These are phyloP conservation scores for Stachybotrys chartarum DNA, from an alignment of 2,329 filamentous ascomycete genomes.

Conservation along the genomic window DNA sequence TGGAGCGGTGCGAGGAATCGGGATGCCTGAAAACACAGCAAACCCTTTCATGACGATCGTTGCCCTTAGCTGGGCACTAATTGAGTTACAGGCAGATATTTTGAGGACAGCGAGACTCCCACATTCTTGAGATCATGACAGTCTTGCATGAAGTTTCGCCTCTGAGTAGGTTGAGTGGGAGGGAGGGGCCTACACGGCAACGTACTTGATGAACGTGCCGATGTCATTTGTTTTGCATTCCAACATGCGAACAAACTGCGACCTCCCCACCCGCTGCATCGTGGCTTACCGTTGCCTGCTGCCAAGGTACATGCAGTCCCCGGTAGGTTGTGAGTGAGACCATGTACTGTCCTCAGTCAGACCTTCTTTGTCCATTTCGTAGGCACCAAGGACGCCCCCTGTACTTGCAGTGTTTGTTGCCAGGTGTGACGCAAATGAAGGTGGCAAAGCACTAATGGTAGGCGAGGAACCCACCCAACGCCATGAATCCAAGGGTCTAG, in stretches of 20 bases:
- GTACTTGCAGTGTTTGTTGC: neutral
- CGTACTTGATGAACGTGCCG: no score
- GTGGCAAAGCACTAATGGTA: neutral
- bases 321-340: neutral
- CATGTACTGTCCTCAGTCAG: neutral
- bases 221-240: neutral
- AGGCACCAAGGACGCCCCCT: no score
- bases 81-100: no score
- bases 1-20: neutral
- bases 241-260: neutral
- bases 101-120: no score
- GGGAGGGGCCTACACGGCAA: no score
- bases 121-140: no score
- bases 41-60: neutral
- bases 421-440: slow-evolving; percentile 7
- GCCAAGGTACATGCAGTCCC: neutral
- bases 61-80: neutral
- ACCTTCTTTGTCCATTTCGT: no score
- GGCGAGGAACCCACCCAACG: neutral
- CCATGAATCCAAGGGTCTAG: neutral
- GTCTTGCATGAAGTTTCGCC: neutral
- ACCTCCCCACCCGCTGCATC: neutral
- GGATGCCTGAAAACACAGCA: neutral
- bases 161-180: neutral
- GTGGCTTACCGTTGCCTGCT: neutral